These are phyloP conservation scores for Starmera caribaea DNA, from an alignment of 805 yeast species.

Conservation along the genomic window DNA sequence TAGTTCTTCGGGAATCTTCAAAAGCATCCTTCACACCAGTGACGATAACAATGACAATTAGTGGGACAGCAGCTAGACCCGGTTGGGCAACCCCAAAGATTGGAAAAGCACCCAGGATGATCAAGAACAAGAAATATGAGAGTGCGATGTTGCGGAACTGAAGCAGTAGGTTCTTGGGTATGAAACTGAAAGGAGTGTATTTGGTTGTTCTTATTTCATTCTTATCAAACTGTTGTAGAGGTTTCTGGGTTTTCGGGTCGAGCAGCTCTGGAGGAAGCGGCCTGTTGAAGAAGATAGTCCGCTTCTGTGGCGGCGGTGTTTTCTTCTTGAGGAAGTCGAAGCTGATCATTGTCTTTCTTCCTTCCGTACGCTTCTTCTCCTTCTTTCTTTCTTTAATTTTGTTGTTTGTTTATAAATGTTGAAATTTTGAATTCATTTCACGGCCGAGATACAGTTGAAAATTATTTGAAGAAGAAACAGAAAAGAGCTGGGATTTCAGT, in stretches of 20 bases:
- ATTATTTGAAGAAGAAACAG: too few species aligned
- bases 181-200: constrained; percentile 81
- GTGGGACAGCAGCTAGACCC: constrained; percentile 65
- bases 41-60: constrained; percentile 64
- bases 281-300: constrained; percentile 3
- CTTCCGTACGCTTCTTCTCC: neutral
- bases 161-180: constrained; percentile 72
- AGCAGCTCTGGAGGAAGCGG: constrained; percentile 1
- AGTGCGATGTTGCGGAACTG: constrained; percentile 91
- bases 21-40: constrained; percentile 75
- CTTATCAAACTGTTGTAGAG: constrained; percentile 1
- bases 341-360: neutral
- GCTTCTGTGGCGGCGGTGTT: neutral
- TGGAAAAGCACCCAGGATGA: constrained; percentile 67
- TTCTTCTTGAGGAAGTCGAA: neutral
- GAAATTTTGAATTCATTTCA: too few species aligned
- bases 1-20: constrained; percentile 71
- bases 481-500: too few species aligned
- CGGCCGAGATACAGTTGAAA: too few species aligned
- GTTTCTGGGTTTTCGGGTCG: constrained; percentile 2
- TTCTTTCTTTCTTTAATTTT: too few species aligned
- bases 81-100: constrained; percentile 80
- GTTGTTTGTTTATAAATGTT: too few species aligned
- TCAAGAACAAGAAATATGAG: constrained; percentile 70
- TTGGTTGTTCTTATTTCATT: constrained; percentile 92